phyloP scores from a whole-genome alignment of 345 rosid species.

The Corchorus capsularis region DNA sequence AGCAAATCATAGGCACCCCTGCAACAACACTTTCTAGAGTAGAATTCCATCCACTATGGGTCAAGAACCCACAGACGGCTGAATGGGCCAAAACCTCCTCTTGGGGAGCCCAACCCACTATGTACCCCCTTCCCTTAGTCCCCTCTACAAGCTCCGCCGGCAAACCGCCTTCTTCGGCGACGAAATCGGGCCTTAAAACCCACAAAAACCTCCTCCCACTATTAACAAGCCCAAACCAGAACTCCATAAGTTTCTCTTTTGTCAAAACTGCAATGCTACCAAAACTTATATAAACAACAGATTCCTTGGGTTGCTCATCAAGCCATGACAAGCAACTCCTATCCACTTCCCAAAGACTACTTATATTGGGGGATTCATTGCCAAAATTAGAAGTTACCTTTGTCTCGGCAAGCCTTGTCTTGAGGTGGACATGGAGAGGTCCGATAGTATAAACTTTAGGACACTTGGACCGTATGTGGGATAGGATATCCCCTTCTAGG shows the following conservation, averaged over 20 bases:
- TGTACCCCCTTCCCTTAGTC: slow-evolving; percentile 37
- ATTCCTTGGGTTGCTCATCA: slow-evolving; percentile 32
- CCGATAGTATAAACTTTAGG: slow-evolving; percentile 53
- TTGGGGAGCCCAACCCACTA: slow-evolving; percentile 51
- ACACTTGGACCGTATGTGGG: slow-evolving; percentile 42
- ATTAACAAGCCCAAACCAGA: slow-evolving; percentile 49
- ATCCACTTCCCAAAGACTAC: slow-evolving; percentile 34
- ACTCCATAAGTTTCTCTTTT: slow-evolving; percentile 41
- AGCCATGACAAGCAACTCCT: slow-evolving; percentile 50
- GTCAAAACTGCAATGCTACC: slow-evolving; percentile 38
- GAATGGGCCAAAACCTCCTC: slow-evolving; percentile 47
- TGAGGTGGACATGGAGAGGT: slow-evolving; percentile 49
- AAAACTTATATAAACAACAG: slow-evolving; percentile 54
- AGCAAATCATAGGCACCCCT: slow-evolving; percentile 77
- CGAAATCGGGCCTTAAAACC: slow-evolving; percentile 42
- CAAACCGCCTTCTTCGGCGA: slow-evolving; percentile 7
- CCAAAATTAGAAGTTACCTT: background rate
- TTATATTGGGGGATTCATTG: slow-evolving; percentile 16
- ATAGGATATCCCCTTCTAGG: slow-evolving; percentile 51
- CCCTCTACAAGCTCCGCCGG: slow-evolving; percentile 33
- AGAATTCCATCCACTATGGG: slow-evolving; percentile 85
- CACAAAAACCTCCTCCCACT: slow-evolving; percentile 47
- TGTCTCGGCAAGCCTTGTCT: slow-evolving; percentile 22
- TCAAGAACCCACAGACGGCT: slow-evolving; percentile 61
- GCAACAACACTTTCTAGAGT: slow-evolving; percentile 61